Base-by-base conservation (phyloP, 2,329 filamentous ascomycete species). In the Cadophora luteo-olivacea region DNA sequence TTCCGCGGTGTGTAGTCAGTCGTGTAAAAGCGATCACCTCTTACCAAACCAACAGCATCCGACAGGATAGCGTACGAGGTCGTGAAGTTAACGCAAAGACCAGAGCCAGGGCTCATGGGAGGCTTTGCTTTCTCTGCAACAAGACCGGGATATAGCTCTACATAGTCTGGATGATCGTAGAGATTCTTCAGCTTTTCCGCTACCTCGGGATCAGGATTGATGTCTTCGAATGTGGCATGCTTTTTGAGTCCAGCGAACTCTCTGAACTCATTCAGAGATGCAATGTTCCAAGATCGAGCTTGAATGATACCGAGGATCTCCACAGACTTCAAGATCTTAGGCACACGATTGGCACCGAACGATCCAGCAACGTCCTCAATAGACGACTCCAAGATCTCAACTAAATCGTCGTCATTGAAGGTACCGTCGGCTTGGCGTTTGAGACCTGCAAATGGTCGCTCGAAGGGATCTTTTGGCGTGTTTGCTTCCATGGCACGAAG, bases 301-400 rank as follows among this genome's bases (percentile, higher is more conserved):
- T 94, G 92, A 60, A 92, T 84, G 67, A 97, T 96, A 54, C 92
- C 92, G 7, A 96, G 83, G 45, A 96, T 91, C 78, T 96, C 92
- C 19, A 96, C 87, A 0, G 90, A 88, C 72, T 89, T 87, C 84
- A 97, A 87, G 36, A 90, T 86, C 25, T 87, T 85, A 0, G 93
- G 93, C 0, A 95, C 90, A 69, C 92, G 92, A 16, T 89, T 88
- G 0, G 88, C 89, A 0, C 91, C 91, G 72, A 93, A 94, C 0
- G 88, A 86, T 68, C 85, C 84, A 0, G 91, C 91, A n/a, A 86
- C 87, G 76, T 96, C 92, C 75, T 95, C 92, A 52, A 94, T 87
- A n/a, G 89, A 86, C 0, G 86, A 84, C 0, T 84, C 81, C 16
- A 95, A 81, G 69, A 92, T 91, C 25, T 89, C 82, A 4, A 93